Percentiles rank a stretch among this genome's conserved stretches.
Evolutionary conservation across 2,329 filamentous ascomycete genomes (phyloP).

Genomic region (Sarocladium strictum): DNA sequence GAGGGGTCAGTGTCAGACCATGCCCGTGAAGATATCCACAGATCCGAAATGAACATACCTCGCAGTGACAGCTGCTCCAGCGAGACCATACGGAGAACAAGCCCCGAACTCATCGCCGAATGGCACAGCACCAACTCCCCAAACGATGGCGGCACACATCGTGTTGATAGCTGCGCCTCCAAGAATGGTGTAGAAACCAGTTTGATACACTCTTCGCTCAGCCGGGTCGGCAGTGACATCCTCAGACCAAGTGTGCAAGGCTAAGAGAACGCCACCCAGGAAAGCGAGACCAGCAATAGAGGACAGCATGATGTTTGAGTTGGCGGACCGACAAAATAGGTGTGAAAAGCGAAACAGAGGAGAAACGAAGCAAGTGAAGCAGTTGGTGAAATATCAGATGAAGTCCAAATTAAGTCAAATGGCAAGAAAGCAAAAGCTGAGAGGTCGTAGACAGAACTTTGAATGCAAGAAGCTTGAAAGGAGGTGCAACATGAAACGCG

Average conservation of each 20-base stretch:
- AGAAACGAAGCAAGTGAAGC: background rate
- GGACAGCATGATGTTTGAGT: background rate
- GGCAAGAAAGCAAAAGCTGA: background rate
- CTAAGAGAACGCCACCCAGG: background rate
- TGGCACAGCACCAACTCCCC: conserved; percentile 2
- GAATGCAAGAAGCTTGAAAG: background rate
- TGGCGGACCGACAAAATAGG: background rate
- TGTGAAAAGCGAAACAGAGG: background rate
- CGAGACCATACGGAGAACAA: conserved; percentile 5
- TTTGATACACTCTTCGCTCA: conserved; percentile 5
- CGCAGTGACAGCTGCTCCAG: conserved; percentile 6
- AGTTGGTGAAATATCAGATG: background rate
- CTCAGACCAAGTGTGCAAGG: background rate
- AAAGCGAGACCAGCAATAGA: background rate
- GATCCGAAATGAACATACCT: background rate
- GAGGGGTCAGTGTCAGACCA: background rate
- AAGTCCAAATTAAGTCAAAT: background rate
- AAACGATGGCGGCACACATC: conserved; percentile 2
- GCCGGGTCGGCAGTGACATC: background rate
- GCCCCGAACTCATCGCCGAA: conserved; percentile 6
- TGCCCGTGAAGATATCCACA: background rate
- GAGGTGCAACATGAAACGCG: background rate
- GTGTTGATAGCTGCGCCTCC: conserved; percentile 7
- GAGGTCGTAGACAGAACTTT: background rate
- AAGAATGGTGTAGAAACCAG: conserved; percentile 5